Conservation (phyloP, 2,329 filamentous ascomycete species). For the Apiospora kogelbergensis region DNA sequence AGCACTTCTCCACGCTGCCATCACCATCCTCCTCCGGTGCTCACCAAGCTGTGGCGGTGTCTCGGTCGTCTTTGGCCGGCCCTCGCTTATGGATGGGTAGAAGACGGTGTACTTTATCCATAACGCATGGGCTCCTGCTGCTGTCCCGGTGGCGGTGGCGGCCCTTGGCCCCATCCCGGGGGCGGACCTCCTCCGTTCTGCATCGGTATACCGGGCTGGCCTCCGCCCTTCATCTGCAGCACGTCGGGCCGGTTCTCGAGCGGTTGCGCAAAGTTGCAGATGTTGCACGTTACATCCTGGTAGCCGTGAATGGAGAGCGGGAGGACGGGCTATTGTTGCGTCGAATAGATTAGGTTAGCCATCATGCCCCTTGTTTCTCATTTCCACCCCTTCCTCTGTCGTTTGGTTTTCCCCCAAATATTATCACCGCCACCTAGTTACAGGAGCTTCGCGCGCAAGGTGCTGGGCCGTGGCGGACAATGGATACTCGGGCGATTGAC, state of each 20-base stretch:
- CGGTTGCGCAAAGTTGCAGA: conserved; percentile 75
- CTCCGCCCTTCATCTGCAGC: conserved; percentile 45
- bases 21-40: background rate
- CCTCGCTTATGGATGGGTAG: background rate
- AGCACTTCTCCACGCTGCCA: background rate
- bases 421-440: too few species aligned
- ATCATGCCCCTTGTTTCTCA: background rate
- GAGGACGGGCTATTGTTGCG: conserved; percentile 57
- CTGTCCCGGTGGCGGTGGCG: conserved; percentile 16
- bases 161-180: conserved; percentile 31
- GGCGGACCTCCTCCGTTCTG: conserved; percentile 30
- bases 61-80: background rate
- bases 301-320: conserved; percentile 69
- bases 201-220: conserved; percentile 34
- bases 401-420: too few species aligned
- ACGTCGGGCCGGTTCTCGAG: conserved; percentile 58
- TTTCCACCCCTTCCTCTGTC: background rate
- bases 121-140: conserved; percentile 16
- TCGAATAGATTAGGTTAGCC: background rate
- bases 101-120: background rate
- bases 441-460: too few species aligned
- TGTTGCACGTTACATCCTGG: conserved; percentile 69
- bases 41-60: too few species aligned
- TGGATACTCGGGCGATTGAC: too few species aligned
- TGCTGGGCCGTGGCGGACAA: too few species aligned